Base-by-base conservation (phyloP, 495 filamentous ascomycete species). In the Hypomontagnella submonticulosa region DNA sequence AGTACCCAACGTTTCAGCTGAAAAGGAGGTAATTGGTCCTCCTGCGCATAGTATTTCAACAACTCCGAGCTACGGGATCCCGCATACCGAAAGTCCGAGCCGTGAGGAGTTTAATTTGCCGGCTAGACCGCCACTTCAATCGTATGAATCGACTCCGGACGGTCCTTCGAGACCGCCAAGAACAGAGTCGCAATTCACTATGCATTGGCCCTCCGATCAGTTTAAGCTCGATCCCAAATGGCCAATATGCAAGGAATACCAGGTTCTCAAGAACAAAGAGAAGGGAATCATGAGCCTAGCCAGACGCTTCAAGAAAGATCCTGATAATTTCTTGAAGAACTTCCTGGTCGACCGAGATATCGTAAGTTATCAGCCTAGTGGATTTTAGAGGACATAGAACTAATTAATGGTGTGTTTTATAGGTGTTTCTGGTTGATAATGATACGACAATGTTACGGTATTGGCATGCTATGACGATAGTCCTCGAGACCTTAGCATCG, bases 341-440 rank as follows among this genome's bases (percentile, higher is more conserved):
- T 60, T 60, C 11, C 46, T 60, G 3, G 15, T 36, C 2, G 27
- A 60, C 10, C 36, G 57, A 32, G 57, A 60, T 10, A 60, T 60
- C 15, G 57, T 60, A 51, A 51, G 57, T 43, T 41, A 13, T 8
- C 16, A 38, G 11, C 9, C 30, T 46, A 11, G 15, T 4, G 23
- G 4, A 11, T 11, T 27, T 1, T 38, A 27, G 23, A 6, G 3
- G 9, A 38, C 10, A 13, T 8, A 13, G 3, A 16, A 0, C 40
- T 36, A 36, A 46, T 40, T 1, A 32, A 11, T 41, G 1, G 42
- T 30, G n/a, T 0, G 1, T 15, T 1, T 9, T 10, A 3, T 15
- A 60, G 57, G 51, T 51, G 46, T 60, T 60, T 27, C 36, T 60
- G 8, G 46, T 60, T 10, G 57, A 60, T 23, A 60, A 60, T 13